These are phyloP conservation scores for Phialophora tarda DNA, from an alignment of 2,329 filamentous ascomycete species.

Conservation along the genomic window DNA sequence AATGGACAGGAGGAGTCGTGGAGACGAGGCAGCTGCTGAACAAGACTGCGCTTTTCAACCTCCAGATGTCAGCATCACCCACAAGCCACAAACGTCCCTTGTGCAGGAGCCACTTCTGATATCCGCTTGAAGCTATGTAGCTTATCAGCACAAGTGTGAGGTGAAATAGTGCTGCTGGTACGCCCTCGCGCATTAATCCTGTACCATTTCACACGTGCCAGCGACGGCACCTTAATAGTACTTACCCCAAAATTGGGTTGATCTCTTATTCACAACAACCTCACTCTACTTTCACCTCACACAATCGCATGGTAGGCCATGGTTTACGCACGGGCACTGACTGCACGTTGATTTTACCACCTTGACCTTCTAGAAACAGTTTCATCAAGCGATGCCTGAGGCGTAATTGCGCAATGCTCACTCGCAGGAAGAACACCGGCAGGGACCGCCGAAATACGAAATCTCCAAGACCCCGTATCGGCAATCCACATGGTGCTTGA, in stretches of 20 bases:
- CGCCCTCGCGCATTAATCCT: neutral
- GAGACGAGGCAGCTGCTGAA: neutral
- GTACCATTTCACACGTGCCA: neutral
- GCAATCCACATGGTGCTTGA: neutral
- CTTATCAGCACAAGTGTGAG: neutral
- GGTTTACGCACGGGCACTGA: neutral
- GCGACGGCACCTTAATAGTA: neutral
- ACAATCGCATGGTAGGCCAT: neutral
- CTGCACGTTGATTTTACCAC: conserved; percentile 3
- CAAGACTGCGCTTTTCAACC: neutral
- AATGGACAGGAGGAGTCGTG: neutral
- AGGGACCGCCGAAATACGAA: conserved; percentile 7
- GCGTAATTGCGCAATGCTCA: conserved; percentile 12
- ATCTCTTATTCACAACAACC: neutral
- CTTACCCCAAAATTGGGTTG: neutral
- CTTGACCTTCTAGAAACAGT: neutral
- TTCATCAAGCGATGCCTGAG: neutral
- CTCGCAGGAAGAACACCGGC: neutral
- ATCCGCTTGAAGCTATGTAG: neutral
- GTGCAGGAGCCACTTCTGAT: neutral
- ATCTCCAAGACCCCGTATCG: neutral
- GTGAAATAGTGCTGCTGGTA: neutral
- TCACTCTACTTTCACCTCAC: neutral
- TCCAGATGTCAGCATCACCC: neutral
- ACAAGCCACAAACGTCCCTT: no score